A percentile compares a stretch with the other conserved stretches of the same genome.
phyloP scores from a whole-genome alignment of 2,329 filamentous ascomycete species.

The Fusarium haematococcum region DNA sequence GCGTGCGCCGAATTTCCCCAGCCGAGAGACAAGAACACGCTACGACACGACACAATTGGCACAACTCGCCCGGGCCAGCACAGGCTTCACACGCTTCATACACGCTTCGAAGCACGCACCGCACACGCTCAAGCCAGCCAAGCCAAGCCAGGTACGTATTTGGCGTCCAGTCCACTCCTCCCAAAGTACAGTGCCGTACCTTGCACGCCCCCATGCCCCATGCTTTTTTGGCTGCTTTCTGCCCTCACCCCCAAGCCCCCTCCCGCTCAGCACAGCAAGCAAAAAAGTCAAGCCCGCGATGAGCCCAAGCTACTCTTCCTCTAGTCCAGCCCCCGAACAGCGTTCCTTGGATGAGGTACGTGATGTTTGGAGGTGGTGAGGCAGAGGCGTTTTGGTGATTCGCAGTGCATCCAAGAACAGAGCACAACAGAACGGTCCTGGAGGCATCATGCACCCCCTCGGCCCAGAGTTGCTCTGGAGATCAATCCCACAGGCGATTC shows the following conservation, averaged over 20 bases:
- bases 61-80: conserved; percentile 36
- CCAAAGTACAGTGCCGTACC: conserved; percentile 17
- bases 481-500: background rate
- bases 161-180: conserved; percentile 12
- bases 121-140: conserved; percentile 10
- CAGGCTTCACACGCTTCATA: conserved; percentile 33
- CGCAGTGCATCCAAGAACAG: background rate
- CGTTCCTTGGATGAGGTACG: conserved; percentile 37
- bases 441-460: background rate
- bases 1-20: conserved; percentile 41
- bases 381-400: conserved; percentile 11
- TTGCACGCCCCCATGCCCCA: conserved; percentile 41
- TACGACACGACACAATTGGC: conserved; percentile 47
- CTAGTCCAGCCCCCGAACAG: conserved; percentile 34
- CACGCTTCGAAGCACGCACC: background rate
- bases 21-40: conserved; percentile 45
- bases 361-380: conserved; percentile 27
- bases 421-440: background rate
- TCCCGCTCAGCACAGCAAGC: conserved; percentile 21
- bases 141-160: conserved; percentile 29
- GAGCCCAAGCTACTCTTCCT: conserved; percentile 27
- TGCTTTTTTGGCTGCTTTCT: background rate
- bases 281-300: conserved; percentile 18
- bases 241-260: conserved; percentile 35
- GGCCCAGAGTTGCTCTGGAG: background rate